These are phyloP conservation scores for Taphrina confusa DNA, from an alignment of 1,139 yeast genomes.

Conservation along the genomic window DNA sequence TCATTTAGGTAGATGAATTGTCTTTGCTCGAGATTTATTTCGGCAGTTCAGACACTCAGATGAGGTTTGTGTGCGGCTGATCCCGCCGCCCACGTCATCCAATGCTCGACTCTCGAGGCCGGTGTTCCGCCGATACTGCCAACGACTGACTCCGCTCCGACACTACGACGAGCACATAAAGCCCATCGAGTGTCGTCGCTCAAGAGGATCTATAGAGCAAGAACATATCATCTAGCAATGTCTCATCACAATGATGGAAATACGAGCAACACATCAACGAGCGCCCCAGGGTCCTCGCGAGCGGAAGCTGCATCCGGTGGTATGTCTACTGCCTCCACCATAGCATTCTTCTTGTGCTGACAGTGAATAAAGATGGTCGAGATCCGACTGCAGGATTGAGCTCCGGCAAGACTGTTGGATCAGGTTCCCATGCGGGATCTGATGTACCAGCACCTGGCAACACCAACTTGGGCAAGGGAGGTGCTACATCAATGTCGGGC, in stretches of 20 bases:
- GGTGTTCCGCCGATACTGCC: conserved; percentile 1
- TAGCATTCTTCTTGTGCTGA: too few species aligned
- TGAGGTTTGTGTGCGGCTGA: too few species aligned
- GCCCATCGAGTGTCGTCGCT: too few species aligned
- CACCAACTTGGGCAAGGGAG: conserved; percentile 23
- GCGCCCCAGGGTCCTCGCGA: conserved; percentile 10
- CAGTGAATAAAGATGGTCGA: conserved; percentile 24
- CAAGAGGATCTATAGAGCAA: too few species aligned
- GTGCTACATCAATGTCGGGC: conserved; percentile 32
- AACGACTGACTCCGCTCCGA: too few species aligned
- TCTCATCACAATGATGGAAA: conserved; percentile 15
- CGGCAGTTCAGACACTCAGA: too few species aligned
- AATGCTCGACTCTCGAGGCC: not conserved
- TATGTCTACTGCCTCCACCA: not conserved
- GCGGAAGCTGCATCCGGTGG: conserved; percentile 27
- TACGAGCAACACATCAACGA: not conserved
- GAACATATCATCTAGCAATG: not conserved
- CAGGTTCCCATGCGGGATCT: conserved; percentile 18
- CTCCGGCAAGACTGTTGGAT: conserved; percentile 20
- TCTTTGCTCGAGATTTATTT: too few species aligned
- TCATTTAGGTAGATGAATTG: too few species aligned
- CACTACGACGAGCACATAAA: too few species aligned
- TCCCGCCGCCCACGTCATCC: conserved; percentile 12
- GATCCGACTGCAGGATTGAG: conserved; percentile 25
- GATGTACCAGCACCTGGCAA: conserved; percentile 33